phyloP scores from a whole-genome alignment of 1,284 basidiomycete species.

The Leccinum pachyderme region DNA sequence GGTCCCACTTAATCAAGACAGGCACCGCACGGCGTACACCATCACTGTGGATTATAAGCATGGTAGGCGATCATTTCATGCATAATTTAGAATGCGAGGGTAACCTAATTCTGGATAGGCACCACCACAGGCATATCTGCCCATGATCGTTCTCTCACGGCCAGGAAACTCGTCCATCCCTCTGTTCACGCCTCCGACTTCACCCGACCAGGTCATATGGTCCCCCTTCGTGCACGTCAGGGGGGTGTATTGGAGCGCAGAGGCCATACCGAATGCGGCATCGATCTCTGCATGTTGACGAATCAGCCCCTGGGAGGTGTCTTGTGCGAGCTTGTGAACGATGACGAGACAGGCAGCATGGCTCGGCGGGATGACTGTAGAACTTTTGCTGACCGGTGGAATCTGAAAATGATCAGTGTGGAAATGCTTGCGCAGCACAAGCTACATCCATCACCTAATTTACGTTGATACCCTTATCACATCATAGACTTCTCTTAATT shows the following conservation, averaged over 20 bases:
- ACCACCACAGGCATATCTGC: slow-evolving; percentile 98
- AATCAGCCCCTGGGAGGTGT: slow-evolving; percentile 79
- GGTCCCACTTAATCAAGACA: slow-evolving; percentile 88
- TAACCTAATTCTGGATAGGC: slow-evolving; percentile 43
- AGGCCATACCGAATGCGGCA: slow-evolving; percentile 92
- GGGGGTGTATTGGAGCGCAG: slow-evolving; percentile 84
- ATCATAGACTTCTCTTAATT: too few relatives aligned
- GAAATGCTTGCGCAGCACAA: slow-evolving; percentile 65
- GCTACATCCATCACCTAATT: slow-evolving; percentile 1
- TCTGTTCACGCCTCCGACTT: slow-evolving; percentile 70
- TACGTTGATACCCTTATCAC: slow-evolving; percentile 1
- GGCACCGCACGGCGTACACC: slow-evolving; percentile 95
- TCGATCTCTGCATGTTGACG: slow-evolving; percentile 86
- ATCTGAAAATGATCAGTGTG: slow-evolving; percentile 92
- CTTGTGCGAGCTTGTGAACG: slow-evolving; percentile 95
- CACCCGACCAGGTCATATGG: slow-evolving; percentile 92
- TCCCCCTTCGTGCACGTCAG: slow-evolving; percentile 83
- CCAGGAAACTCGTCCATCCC: slow-evolving; percentile 73
- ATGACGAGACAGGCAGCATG: slow-evolving; percentile 90
- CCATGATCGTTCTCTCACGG: slow-evolving; percentile 89
- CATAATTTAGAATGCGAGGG: neutral
- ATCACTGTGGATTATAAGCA: slow-evolving; percentile 92
- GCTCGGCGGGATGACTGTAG: slow-evolving; percentile 93
- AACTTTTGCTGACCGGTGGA: slow-evolving; percentile 89
- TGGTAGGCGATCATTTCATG: slow-evolving; percentile 45